A percentile compares a stretch with the other conserved stretches of the same genome.
Conservation (phyloP, 2,329 filamentous ascomycete species). For the Didymella lethalis region DNA sequence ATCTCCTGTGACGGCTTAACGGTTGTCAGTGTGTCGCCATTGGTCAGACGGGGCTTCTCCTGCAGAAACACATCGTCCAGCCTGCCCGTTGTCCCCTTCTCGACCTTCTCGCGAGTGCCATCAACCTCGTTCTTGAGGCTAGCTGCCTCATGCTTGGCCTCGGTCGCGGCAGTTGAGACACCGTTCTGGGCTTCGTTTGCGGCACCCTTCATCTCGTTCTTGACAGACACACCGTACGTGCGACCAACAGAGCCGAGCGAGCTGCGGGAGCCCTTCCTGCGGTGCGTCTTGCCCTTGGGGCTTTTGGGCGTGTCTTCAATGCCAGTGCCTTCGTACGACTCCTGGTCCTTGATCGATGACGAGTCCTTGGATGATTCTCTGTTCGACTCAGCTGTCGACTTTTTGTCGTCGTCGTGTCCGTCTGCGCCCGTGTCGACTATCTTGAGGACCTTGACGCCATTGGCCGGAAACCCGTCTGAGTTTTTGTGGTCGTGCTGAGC, state of each 20-base stretch:
- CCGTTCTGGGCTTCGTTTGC: background rate
- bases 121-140: slow-evolving; percentile 1
- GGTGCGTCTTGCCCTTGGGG: slow-evolving; percentile 40
- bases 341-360: slow-evolving; percentile 24
- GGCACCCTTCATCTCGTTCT: slow-evolving; percentile 10
- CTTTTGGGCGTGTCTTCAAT: slow-evolving; percentile 46
- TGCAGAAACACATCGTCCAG: slow-evolving; percentile 12
- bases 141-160: background rate
- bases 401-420: slow-evolving; percentile 12
- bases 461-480: slow-evolving; percentile 26
- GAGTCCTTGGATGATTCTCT: slow-evolving; percentile 13
- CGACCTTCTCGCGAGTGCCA: background rate
- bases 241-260: slow-evolving; percentile 42
- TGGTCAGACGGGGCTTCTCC: slow-evolving; percentile 14
- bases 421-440: slow-evolving; percentile 20
- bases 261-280: slow-evolving; percentile 41
- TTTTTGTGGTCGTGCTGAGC: slow-evolving; percentile 19
- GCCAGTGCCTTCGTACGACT: slow-evolving; percentile 44
- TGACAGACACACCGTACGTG: slow-evolving; percentile 38
- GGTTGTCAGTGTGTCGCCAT: slow-evolving; percentile 57
- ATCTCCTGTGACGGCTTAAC: slow-evolving; percentile 52
- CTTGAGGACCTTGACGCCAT: slow-evolving; percentile 11
- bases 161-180: background rate
- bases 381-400: slow-evolving; percentile 7
- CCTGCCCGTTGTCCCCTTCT: background rate